phyloP scores from a whole-genome alignment of 2,329 filamentous ascomycete genomes.

The Fusarium armeniacum region DNA sequence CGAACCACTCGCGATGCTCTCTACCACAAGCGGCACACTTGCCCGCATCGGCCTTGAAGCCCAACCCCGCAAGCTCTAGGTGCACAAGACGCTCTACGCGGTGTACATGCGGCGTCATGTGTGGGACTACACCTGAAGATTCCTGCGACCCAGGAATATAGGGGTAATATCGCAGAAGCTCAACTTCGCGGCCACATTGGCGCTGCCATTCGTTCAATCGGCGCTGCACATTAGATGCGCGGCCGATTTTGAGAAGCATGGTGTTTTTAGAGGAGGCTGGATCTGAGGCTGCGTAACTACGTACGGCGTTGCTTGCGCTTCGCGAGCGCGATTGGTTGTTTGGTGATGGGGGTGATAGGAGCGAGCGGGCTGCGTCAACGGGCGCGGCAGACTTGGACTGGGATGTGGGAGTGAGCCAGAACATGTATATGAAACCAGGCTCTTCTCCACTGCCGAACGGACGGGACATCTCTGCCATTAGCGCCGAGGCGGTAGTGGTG shows the following conservation, averaged over 20 bases:
- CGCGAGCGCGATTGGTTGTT: slow-evolving; percentile 56
- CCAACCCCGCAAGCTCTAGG: slow-evolving; percentile 80
- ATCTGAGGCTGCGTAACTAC: slow-evolving; percentile 60
- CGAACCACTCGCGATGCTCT: slow-evolving; percentile 95
- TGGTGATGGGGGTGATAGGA: slow-evolving; percentile 67
- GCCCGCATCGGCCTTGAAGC: slow-evolving; percentile 65
- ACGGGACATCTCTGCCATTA: slow-evolving; percentile 83
- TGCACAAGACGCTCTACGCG: slow-evolving; percentile 92
- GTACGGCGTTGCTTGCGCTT: slow-evolving; percentile 68
- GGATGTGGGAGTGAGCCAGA: slow-evolving; percentile 85
- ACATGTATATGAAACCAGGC: slow-evolving; percentile 97
- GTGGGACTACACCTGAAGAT: slow-evolving; percentile 57
- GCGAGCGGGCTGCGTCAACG: slow-evolving; percentile 70
- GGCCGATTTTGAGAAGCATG: slow-evolving; percentile 76
- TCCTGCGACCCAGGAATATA: slow-evolving; percentile 70
- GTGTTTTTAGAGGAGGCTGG: slow-evolving; percentile 58
- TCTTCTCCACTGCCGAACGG: slow-evolving; percentile 77
- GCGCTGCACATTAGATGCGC: slow-evolving; percentile 86
- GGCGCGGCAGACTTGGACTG: slow-evolving; percentile 64
- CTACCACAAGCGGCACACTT: slow-evolving; percentile 84
- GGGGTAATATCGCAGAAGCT: slow-evolving; percentile 91
- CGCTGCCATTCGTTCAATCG: slow-evolving; percentile 93
- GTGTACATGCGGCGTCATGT: slow-evolving; percentile 87
- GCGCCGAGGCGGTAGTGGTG: slow-evolving; percentile 75
- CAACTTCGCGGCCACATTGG: slow-evolving; percentile 91